Evolutionary conservation across 1,139 yeast species (phyloP).

Genomic region (Yarrowia galli): DNA sequence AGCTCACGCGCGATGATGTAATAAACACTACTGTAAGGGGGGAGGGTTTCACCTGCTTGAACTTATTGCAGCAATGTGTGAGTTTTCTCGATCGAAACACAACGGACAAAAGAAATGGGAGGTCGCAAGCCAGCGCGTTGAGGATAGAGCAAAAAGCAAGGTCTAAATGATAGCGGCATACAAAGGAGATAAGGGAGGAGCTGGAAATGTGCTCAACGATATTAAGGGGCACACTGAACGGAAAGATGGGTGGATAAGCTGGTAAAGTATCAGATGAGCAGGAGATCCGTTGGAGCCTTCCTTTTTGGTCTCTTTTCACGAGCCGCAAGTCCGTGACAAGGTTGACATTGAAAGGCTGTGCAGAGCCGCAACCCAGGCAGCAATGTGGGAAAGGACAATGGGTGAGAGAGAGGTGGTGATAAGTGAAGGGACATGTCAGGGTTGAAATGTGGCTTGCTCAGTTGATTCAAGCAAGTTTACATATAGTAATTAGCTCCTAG

Average conservation of each 20-base stretch:
- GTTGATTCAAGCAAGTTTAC: too few relatives aligned
- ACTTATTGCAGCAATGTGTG: constrained; percentile 11
- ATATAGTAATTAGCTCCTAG: too few relatives aligned
- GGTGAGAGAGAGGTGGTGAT: too few relatives aligned
- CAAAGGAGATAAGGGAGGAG: background rate
- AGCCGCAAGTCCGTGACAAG: constrained; percentile 14
- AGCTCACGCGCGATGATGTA: background rate
- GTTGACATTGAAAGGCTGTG: constrained; percentile 14
- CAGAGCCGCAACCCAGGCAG: constrained; percentile 14
- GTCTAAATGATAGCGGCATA: background rate
- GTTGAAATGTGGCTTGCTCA: too few relatives aligned
- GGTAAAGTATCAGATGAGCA: background rate
- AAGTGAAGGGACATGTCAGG: too few relatives aligned
- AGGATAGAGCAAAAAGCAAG: background rate
- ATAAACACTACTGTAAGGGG: background rate
- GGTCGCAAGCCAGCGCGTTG: background rate
- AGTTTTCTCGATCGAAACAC: constrained; percentile 5
- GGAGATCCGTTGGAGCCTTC: constrained; percentile 1
- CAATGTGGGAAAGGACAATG: background rate
- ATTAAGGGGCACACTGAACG: too few relatives aligned
- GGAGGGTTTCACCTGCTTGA: background rate
- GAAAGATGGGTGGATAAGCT: background rate
- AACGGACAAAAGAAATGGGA: background rate
- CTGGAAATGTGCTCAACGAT: too few relatives aligned
- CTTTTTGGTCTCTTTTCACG: constrained; percentile 1